Conservation (phyloP, 2,329 filamentous ascomycete species). For the Epichloe gansuensis region DNA sequence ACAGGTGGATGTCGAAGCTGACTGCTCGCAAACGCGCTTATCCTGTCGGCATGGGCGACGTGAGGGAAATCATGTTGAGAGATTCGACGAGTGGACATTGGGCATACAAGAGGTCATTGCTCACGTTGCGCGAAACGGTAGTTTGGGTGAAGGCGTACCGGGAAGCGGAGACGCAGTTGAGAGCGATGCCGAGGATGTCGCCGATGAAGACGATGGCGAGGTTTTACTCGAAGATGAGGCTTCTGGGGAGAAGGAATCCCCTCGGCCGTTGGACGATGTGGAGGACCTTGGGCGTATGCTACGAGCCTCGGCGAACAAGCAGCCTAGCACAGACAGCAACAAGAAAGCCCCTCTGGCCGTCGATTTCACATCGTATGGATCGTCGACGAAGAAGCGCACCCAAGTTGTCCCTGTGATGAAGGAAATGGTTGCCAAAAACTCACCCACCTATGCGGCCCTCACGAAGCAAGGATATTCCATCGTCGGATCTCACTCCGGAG, state of each 20-base stretch:
- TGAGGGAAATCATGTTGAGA: conserved; percentile 57
- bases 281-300: conserved; percentile 69
- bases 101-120: conserved; percentile 62
- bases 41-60: conserved; percentile 78
- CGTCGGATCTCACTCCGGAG: conserved; percentile 86
- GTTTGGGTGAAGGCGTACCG: conserved; percentile 51
- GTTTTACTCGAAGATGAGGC: conserved; percentile 31
- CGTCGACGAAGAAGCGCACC: conserved; percentile 31
- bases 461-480: conserved; percentile 97
- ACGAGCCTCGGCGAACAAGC: conserved; percentile 30
- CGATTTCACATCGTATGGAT: conserved; percentile 71
- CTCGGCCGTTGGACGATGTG: conserved; percentile 55
- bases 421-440: conserved; percentile 88
- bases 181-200: conserved; percentile 64
- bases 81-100: conserved; percentile 64
- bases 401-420: conserved; percentile 43
- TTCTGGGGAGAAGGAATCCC: conserved; percentile 19
- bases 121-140: conserved; percentile 48
- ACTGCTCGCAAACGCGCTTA: conserved; percentile 78
- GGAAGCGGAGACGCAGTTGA: conserved; percentile 77
- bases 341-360: conserved; percentile 50
- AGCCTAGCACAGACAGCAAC: conserved; percentile 17
- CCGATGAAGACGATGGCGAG: conserved; percentile 47
- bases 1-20: conserved; percentile 95
- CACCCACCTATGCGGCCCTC: conserved; percentile 76